Base-by-base conservation (phyloP, 192 early-diverging fungal species). In the Physocladia obscura region DNA sequence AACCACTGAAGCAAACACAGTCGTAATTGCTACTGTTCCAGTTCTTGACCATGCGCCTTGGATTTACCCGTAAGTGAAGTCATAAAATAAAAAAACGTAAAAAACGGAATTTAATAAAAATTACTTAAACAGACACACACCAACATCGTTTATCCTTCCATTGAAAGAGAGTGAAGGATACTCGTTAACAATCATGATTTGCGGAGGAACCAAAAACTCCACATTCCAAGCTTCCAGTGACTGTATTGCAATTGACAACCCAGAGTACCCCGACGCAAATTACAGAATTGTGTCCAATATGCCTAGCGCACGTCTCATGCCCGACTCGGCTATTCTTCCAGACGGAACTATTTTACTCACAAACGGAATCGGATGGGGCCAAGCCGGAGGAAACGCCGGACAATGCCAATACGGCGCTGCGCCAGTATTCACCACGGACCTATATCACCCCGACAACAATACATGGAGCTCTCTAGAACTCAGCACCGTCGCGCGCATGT, bases 301-400 rank as follows among this genome's bases (percentile, higher is more conserved):
- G 60, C 39, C 39, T 4, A 38, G 11, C 60, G 37, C 38, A 3
- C 35, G 60, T 24, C 29, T 62, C 8, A 62, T 62, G 60, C 57
- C 57, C 24, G 57, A 58, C 26, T 15, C 30, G 5, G 29, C 57
- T 32, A 13, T 58, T 11, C 57, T 58, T 11, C 57, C 57, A 34
- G 76, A 81, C 54, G 79, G 76, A 26, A 74, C 31, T 15, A 51
- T 81, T 4, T 55, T 81, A 26, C 56, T 68, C 31, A 67, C 64
- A 2, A 81, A 81, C 44, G 79, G 79, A 32, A 56, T 38, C 4
- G 49, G 31, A n/a, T 54, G 63, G 37, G 79, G 79, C 36, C 67
- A 67, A 26, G 76, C 79, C 26, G 79, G 76, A 5, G 79, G 79
- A 29, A 69, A 81, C 63, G 69, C 67, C 4, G 79, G 79, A 34